phyloP scores from a whole-genome alignment of 208 protist genomes.

The Acanthamoeba rhysodes region DNA sequence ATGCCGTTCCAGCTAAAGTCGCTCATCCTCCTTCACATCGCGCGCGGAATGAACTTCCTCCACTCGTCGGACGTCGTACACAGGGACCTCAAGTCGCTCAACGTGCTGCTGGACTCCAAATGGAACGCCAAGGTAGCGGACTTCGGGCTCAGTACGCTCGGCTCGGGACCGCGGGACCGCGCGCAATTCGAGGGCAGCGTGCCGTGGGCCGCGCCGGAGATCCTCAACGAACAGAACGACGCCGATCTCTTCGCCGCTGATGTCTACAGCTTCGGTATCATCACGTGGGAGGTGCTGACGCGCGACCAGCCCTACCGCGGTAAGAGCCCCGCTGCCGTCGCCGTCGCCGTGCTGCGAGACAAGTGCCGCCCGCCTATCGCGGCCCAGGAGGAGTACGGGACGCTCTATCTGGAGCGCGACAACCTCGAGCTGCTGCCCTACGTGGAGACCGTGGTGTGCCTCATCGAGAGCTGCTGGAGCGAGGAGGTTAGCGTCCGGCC shows the following conservation, averaged over 20 bases:
- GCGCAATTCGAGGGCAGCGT: conserved; percentile 51
- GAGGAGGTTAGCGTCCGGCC: background rate
- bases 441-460: background rate
- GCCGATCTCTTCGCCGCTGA: background rate
- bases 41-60: conserved; percentile 45
- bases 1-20: conserved; percentile 9
- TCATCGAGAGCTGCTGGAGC: conserved; percentile 41
- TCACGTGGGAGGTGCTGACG: conserved; percentile 61
- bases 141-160: conserved; percentile 1
- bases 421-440: conserved; percentile 11
- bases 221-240: conserved; percentile 23
- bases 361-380: conserved; percentile 16
- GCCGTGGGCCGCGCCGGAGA: conserved; percentile 54
- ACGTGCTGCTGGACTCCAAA: conserved; percentile 20
- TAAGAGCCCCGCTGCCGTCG: conserved; percentile 34
- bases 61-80: conserved; percentile 32
- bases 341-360: conserved; percentile 47
- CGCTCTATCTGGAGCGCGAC: background rate
- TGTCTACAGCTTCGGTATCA: conserved; percentile 45
- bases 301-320: conserved; percentile 53
- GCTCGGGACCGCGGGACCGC: background rate
- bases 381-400: background rate
- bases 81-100: conserved; percentile 40
- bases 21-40: conserved; percentile 45
- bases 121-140: conserved; percentile 49